phyloP scores from a whole-genome alignment of 441 rosid species.

The Francoa sonchifolia region DNA sequence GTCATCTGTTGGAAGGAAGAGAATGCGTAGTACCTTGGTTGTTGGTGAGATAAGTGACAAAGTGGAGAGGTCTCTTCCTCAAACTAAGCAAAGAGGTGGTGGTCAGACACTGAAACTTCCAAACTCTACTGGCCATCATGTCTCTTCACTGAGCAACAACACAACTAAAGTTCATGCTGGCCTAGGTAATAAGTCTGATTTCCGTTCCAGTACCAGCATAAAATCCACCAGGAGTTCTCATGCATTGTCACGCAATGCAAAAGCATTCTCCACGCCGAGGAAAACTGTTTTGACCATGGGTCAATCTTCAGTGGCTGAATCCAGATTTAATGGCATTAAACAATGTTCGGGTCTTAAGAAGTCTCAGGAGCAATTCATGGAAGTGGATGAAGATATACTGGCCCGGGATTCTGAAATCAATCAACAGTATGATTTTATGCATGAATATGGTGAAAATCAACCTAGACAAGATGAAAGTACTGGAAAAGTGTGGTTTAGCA shows the following conservation, averaged over 20 bases:
- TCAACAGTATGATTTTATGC: conserved; percentile 25
- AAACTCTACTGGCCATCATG: conserved; percentile 17
- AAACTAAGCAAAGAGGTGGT: conserved; percentile 20
- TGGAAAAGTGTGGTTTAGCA: conserved; percentile 19
- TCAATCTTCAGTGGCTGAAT: conserved; percentile 19
- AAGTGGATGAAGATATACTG: conserved; percentile 25
- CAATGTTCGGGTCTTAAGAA: conserved; percentile 20
- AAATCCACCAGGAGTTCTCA: conserved; percentile 15
- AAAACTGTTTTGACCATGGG: conserved; percentile 22
- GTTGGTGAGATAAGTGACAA: conserved; percentile 21
- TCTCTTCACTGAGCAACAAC: conserved; percentile 19
- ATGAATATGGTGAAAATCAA: conserved; percentile 21
- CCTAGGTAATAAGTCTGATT: conserved; percentile 12
- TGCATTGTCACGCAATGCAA: conserved; percentile 19
- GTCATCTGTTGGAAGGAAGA: conserved; percentile 32
- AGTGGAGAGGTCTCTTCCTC: conserved; percentile 18
- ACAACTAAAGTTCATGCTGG: conserved; percentile 12
- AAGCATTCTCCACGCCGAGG: conserved; percentile 24
- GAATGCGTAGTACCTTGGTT: conserved; percentile 23
- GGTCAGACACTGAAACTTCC: conserved; percentile 15
- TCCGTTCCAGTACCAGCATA: conserved; percentile 15
- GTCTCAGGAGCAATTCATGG: conserved; percentile 20
- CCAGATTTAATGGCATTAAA: conserved; percentile 19
- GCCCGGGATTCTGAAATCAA: conserved; percentile 31
- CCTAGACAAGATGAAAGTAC: conserved; percentile 23